A percentile compares a stretch with the other conserved stretches of the same genome.
Evolutionary conservation across 2,329 filamentous ascomycete species (phyloP).

Genomic region (Cucurbitaria berberidis): DNA sequence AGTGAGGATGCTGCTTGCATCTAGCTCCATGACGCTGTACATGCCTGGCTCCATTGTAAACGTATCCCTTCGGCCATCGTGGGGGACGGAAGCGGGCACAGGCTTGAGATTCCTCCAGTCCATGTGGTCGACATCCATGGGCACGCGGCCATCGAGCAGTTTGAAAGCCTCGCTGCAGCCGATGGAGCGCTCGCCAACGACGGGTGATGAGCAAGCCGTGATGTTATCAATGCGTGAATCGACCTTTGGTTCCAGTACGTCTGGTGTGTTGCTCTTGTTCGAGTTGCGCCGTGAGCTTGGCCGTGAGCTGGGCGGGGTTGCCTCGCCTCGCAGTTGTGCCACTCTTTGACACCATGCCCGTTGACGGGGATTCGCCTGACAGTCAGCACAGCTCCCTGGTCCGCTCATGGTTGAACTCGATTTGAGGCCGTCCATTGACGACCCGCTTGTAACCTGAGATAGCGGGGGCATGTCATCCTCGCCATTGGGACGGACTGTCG

Average conservation of each 20-base stretch:
- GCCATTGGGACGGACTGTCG: constrained; percentile 17
- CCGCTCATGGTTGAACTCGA: constrained; percentile 14
- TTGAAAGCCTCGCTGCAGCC: constrained; percentile 46
- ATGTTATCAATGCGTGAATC: constrained; percentile 28
- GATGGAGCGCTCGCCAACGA: constrained; percentile 29
- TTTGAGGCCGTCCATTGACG: constrained; percentile 9
- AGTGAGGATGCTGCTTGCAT: constrained; percentile 46
- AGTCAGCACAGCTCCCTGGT: constrained; percentile 46
- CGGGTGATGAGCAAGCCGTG: constrained; percentile 14
- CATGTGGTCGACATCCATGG: constrained; percentile 37
- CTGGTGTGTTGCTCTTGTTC: constrained; percentile 26
- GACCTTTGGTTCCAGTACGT: constrained; percentile 36
- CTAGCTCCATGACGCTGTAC: constrained; percentile 47
- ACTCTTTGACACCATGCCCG: constrained; percentile 45
- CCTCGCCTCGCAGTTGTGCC: constrained; percentile 34
- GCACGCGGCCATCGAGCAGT: constrained; percentile 42
- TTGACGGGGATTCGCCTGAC: constrained; percentile 43
- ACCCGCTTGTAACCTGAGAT: constrained; percentile 4
- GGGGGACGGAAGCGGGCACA: constrained; percentile 20
- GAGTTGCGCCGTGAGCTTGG: constrained; percentile 28
- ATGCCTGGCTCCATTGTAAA: constrained; percentile 36
- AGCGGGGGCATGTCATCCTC: constrained; percentile 19
- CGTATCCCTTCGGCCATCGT: constrained; percentile 25
- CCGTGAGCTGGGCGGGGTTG: constrained; percentile 23
- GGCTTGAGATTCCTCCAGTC: constrained; percentile 43